A percentile compares a stretch with the other conserved stretches of the same genome.
Conservation (phyloP, 1,284 basidiomycete species). For the Malassezia dermatis region DNA sequence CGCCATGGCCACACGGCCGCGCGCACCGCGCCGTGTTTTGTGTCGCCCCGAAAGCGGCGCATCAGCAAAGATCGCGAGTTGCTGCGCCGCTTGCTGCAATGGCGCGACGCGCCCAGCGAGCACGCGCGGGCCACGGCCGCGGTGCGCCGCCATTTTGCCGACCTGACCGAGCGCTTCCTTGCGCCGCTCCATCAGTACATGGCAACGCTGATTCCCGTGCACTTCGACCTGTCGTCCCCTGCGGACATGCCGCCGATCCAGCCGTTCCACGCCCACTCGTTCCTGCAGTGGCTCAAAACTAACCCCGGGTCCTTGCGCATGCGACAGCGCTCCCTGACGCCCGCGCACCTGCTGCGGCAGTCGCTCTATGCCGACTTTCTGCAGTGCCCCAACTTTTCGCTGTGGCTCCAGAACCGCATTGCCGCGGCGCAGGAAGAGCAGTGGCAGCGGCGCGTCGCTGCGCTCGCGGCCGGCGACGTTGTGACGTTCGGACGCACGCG, state of each 20-base stretch:
- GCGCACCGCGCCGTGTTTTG: conserved; percentile 39
- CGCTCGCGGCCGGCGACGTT: conserved; percentile 33
- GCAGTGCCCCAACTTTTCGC: conserved; percentile 37
- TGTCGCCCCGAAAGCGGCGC: conserved; percentile 69
- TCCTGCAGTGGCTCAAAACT: conserved; percentile 69
- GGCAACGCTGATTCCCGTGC: conserved; percentile 54
- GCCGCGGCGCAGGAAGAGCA: conserved; percentile 39
- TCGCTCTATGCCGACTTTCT: conserved; percentile 40
- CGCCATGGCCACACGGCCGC: neutral
- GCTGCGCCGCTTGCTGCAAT: conserved; percentile 56
- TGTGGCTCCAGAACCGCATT: conserved; percentile 36
- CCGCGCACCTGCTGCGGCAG: conserved; percentile 28
- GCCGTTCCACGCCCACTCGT: conserved; percentile 67
- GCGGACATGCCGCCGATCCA: conserved; percentile 44
- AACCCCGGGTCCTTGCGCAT: conserved; percentile 54
- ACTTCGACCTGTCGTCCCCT: conserved; percentile 26
- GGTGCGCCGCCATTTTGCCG: conserved; percentile 75
- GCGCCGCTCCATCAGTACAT: conserved; percentile 87
- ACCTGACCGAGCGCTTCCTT: conserved; percentile 76
- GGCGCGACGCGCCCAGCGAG: conserved; percentile 19
- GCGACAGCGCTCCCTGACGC: conserved; percentile 41
- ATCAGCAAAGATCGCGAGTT: conserved; percentile 71
- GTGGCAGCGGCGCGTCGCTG: conserved; percentile 26
- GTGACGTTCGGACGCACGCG: conserved; percentile 22
- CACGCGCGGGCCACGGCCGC: conserved; percentile 48